Evolutionary conservation across 345 rosid genomes (phyloP), one percentile per base, ranked within the genome.

Genomic region (Theobroma cacao): DNA sequence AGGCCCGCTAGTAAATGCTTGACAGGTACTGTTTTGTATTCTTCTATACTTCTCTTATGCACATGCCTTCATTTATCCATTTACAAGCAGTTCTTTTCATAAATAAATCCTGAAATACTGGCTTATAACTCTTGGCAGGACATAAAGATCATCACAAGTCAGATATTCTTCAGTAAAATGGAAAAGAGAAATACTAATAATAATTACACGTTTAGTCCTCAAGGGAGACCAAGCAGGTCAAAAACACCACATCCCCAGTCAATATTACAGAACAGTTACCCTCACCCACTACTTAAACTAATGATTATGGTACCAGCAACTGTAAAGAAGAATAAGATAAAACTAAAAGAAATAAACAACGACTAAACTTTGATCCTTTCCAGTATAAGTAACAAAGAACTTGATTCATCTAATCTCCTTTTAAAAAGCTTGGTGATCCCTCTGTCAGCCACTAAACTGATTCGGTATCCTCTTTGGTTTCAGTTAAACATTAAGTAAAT

Each of bases 391-490:
- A 63, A 24, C 78, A 75, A 82, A 72, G 41, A 80, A 74, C 38
- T 31, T 24, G 75, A 70, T 70, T 43, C 59, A 30, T 53, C 28
- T 41, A 22, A 78, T 79, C 81, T 79, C 60, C 75, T 74, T 71
- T 79, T 5, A 52, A 31, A 84, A 78, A 41, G 80, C 20, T 13
- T 26, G 30, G 6, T 69, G 80, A 84, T 80, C 80, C 78, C 77
- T 43, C 75, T 83, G 87, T 80, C 86, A 70, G 75, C 86, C 83
- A 82, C 84, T 75, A 17, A 78, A 70, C 75, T 38, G 79, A 83
- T 82, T 68, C 41, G 64, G 52, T 60, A 67, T 82, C 79, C 82
- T 72, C 58, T 72, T 79, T 38, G 77, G 53, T 68, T 61, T 20
- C 50, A 34, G 80, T 24, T 48, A 53, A 48, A 67, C 31, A 48